These are phyloP conservation scores for Fusarium proliferatum DNA, from an alignment of 2,329 filamentous ascomycete genomes.

Conservation along the genomic window DNA sequence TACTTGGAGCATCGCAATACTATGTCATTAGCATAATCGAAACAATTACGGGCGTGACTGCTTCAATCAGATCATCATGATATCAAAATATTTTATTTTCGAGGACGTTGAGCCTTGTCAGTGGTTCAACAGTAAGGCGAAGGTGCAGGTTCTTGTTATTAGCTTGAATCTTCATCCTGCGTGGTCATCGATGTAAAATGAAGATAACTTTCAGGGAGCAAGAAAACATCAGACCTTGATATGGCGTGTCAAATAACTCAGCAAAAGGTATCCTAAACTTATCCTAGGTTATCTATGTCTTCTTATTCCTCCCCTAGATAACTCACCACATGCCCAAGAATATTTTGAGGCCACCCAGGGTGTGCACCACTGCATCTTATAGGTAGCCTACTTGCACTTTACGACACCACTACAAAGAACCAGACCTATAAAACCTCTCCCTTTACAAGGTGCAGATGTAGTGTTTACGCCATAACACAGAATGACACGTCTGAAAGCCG, in stretches of 20 bases:
- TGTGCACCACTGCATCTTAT: background rate
- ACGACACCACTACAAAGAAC: background rate
- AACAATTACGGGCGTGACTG: background rate
- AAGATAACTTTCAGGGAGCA: too few species aligned
- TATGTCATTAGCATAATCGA: background rate
- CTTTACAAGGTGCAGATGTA: background rate
- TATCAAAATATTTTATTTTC: too few species aligned
- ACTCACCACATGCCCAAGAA: background rate
- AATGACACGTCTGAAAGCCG: background rate
- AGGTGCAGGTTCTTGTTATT: background rate
- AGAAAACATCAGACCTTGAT: too few species aligned
- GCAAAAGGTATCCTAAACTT: too few species aligned
- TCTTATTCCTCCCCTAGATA: too few species aligned
- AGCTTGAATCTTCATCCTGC: too few species aligned
- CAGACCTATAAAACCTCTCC: accelerated
- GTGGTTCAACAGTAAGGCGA: background rate
- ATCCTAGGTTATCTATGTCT: too few species aligned
- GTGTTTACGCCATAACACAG: background rate
- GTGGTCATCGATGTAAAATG: background rate
- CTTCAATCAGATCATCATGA: background rate
- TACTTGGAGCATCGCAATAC: background rate
- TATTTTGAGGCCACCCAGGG: background rate
- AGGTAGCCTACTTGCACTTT: background rate
- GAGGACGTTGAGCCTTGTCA: accelerated
- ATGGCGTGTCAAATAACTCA: too few species aligned